These are phyloP conservation scores for Heritiera fomes DNA, from an alignment of 345 rosid species.

Conservation along the genomic window DNA sequence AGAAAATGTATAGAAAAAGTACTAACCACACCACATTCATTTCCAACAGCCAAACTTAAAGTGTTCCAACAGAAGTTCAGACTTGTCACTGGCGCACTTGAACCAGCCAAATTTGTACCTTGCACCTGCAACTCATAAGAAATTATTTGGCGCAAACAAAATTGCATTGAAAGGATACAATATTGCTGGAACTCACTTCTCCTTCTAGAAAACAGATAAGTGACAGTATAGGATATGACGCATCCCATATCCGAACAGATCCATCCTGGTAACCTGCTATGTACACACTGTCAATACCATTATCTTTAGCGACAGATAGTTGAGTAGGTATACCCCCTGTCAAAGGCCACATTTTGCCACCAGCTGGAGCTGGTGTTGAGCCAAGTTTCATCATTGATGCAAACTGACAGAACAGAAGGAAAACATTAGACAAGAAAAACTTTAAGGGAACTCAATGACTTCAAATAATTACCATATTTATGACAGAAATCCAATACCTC, in stretches of 20 bases:
- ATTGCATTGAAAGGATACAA: slow-evolving; percentile 11
- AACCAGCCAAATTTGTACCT: slow-evolving; percentile 41
- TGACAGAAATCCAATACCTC: slow-evolving; percentile 40
- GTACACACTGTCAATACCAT: slow-evolving; percentile 45
- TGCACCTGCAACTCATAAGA: slow-evolving; percentile 40
- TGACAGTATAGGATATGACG: slow-evolving; percentile 45
- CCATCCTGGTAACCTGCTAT: slow-evolving; percentile 71
- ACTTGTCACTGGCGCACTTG: slow-evolving; percentile 45
- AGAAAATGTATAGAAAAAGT: slow-evolving; percentile 17
- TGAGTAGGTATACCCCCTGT: slow-evolving; percentile 63
- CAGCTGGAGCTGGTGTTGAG: slow-evolving; percentile 25
- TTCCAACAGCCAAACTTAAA: slow-evolving; percentile 63
- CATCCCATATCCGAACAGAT: slow-evolving; percentile 64
- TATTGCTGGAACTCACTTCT: slow-evolving; percentile 37
- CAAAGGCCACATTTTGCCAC: slow-evolving; percentile 54
- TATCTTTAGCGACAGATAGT: slow-evolving; percentile 34
- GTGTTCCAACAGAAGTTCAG: slow-evolving; percentile 54
- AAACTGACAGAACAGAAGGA: slow-evolving; percentile 27
- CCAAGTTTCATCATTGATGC: slow-evolving; percentile 30
- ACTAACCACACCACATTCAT: slow-evolving; percentile 62
- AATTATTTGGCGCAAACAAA: slow-evolving; percentile 19
- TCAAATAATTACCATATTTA: slow-evolving; percentile 1
- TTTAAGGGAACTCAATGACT: slow-evolving; percentile 16
- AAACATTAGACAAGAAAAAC: neutral
- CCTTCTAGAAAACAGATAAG: slow-evolving; percentile 42